A percentile compares a stretch with the other conserved stretches of the same genome.
phyloP scores from a whole-genome alignment of 2,329 filamentous ascomycete species.

The Neocucurbitaria cava region DNA sequence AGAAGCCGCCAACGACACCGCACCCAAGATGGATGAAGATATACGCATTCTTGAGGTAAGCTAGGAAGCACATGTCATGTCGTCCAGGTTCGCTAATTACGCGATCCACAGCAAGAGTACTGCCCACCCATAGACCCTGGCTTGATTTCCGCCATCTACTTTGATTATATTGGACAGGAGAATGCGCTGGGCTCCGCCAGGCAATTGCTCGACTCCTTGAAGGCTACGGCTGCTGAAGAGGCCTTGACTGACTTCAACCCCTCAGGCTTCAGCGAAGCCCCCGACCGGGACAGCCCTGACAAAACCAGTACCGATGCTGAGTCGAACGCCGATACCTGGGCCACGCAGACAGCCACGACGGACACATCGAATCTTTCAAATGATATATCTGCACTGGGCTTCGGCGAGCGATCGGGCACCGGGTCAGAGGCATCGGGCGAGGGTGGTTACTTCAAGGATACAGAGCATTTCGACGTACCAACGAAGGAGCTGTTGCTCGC shows the following conservation, averaged over 20 bases:
- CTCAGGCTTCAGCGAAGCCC: conserved; percentile 68
- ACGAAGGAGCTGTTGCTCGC: conserved; percentile 70
- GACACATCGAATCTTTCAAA: conserved; percentile 59
- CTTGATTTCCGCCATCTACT: conserved; percentile 75
- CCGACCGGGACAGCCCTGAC: conserved; percentile 20
- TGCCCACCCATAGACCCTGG: conserved; percentile 78
- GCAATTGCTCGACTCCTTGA: conserved; percentile 69
- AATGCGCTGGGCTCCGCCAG: conserved; percentile 61
- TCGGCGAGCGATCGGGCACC: conserved; percentile 22
- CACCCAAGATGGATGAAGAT: conserved; percentile 46
- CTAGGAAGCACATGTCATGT: conserved; percentile 2
- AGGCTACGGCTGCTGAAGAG: conserved; percentile 68
- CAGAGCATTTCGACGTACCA: conserved; percentile 59
- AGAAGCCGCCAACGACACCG: conserved; percentile 33
- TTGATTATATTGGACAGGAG: conserved; percentile 72
- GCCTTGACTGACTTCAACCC: conserved; percentile 81
- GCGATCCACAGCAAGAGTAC: conserved; percentile 67
- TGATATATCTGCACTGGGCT: conserved; percentile 50
- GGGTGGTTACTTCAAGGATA: conserved; percentile 43
- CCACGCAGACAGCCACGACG: conserved; percentile 55
- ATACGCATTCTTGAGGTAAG: conserved; percentile 43
- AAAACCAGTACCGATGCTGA: conserved; percentile 35
- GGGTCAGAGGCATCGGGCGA: conserved; percentile 20
- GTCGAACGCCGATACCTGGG: conserved; percentile 48
- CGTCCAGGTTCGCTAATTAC: conserved; percentile 18